phyloP scores from a whole-genome alignment of 139 green algal species.

The Microglena sp. region DNA sequence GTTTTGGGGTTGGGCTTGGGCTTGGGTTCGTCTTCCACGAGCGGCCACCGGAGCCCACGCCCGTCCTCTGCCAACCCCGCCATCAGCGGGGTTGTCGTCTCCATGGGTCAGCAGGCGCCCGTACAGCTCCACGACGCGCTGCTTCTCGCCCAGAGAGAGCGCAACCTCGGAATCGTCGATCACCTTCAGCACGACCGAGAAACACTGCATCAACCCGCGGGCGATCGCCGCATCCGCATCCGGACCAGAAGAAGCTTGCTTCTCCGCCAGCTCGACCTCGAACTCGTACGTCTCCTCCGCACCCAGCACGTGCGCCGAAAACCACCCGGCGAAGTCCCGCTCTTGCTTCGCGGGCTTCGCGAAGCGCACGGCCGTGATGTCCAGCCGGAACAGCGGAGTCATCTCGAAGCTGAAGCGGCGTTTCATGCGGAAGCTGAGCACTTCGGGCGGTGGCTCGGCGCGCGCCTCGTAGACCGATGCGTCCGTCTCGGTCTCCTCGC shows the following conservation, averaged over 20 bases:
- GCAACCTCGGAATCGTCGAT: neutral
- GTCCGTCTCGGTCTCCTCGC: no score
- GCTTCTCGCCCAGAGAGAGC: neutral
- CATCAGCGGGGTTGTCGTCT: neutral
- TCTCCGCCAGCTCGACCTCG: neutral
- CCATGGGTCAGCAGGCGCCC: neutral
- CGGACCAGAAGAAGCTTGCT: neutral
- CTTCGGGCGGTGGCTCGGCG: no score
- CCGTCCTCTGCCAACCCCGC: no score
- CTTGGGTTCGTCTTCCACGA: neutral
- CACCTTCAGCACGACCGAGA: neutral
- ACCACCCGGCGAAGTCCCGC: neutral
- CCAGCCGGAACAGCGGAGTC: neutral
- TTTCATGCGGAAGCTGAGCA: constrained; percentile 1
- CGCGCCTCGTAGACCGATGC: no score
- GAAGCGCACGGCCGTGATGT: constrained; percentile 1
- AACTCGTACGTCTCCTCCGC: neutral
- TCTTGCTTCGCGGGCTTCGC: neutral
- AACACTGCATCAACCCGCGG: neutral
- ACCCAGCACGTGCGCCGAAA: neutral
- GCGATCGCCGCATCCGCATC: neutral
- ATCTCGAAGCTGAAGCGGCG: neutral
- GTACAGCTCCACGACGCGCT: neutral
- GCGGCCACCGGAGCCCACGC: no score
- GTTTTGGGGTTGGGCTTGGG: neutral